Percentiles rank a stretch among this genome's conserved stretches.
These are phyloP conservation scores for Isabelozyma rhagii DNA, from an alignment of 805 yeast species.

Conservation along the genomic window DNA sequence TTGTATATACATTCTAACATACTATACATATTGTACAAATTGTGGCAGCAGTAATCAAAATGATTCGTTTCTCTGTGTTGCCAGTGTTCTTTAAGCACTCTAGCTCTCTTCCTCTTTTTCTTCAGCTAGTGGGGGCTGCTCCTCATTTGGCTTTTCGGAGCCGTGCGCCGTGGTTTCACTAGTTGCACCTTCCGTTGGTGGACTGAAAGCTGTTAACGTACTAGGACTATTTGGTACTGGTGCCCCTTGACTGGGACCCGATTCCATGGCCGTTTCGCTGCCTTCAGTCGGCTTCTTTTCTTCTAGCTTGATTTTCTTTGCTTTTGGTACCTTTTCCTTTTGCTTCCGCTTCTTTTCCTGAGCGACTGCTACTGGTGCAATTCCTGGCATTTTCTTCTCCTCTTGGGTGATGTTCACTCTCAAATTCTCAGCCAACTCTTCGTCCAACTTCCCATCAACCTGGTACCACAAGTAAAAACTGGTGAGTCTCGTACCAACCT, in stretches of 20 bases:
- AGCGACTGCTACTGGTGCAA: constrained; percentile 12
- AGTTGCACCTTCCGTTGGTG: no score
- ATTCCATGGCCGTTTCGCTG: background rate
- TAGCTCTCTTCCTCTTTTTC: no score
- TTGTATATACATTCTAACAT: background rate
- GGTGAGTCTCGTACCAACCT: constrained; percentile 56
- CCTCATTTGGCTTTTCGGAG: no score
- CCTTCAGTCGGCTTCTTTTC: background rate
- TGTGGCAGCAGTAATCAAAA: no score
- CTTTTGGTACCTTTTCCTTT: constrained; percentile 21
- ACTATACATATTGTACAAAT: constrained; percentile 7
- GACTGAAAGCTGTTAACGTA: no score
- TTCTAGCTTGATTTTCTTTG: constrained; percentile 11
- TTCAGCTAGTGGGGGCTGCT: no score
- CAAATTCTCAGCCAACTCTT: constrained; percentile 58
- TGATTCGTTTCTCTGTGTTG: no score
- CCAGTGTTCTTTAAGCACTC: no score
- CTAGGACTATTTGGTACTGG: no score
- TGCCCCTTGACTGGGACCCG: no score
- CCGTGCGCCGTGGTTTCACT: no score
- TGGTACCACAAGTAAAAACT: constrained; percentile 79
- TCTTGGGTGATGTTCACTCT: constrained; percentile 54
- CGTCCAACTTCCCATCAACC: constrained; percentile 73
- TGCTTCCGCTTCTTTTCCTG: constrained; percentile 29
- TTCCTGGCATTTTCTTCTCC: constrained; percentile 47